A percentile compares a stretch with the other conserved stretches of the same genome.
Evolutionary conservation across 1,284 basidiomycete species (phyloP).

Genomic region (Apiotrichum montevideense): DNA sequence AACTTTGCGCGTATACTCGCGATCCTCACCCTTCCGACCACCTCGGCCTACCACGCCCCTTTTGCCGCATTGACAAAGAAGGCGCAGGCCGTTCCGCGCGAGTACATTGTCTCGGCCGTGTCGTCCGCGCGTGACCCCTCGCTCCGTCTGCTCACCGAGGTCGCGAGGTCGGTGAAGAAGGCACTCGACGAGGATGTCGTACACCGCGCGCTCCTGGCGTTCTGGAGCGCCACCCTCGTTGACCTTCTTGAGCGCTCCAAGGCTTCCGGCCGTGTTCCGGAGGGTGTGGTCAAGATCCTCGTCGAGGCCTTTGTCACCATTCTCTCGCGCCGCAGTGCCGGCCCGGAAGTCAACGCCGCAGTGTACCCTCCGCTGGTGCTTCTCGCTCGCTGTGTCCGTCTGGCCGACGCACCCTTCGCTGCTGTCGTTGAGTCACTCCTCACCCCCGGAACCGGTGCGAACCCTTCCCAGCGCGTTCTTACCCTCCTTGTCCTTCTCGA

Average conservation of each 20-base stretch:
- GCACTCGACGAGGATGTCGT: conserved; percentile 54
- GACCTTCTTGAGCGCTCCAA: conserved; percentile 60
- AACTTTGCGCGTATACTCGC: conserved; percentile 92
- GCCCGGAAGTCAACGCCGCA: conserved; percentile 42
- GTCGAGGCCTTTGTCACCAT: conserved; percentile 41
- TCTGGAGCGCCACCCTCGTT: conserved; percentile 74
- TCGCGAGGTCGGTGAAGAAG: conserved; percentile 52
- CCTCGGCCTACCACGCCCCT: conserved; percentile 47
- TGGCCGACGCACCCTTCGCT: conserved; percentile 40
- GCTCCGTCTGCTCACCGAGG: conserved; percentile 55
- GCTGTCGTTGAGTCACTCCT: conserved; percentile 36
- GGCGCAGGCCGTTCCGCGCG: conserved; percentile 62
- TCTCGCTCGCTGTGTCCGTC: conserved; percentile 35
- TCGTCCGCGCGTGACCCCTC: conserved; percentile 56
- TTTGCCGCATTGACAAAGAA: conserved; percentile 69
- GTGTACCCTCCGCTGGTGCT: conserved; percentile 45
- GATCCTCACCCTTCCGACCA: conserved; percentile 64
- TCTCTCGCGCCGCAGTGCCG: conserved; percentile 26
- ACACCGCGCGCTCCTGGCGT: conserved; percentile 72
- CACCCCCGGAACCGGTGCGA: conserved; percentile 34
- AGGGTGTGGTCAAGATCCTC: conserved; percentile 43
- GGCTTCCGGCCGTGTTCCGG: conserved; percentile 23
- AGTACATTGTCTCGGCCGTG: conserved; percentile 64
- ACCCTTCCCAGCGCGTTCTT: conserved; percentile 39
- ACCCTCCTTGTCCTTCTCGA: conserved; percentile 44